These are phyloP conservation scores for Boletus rubescentipes DNA, from an alignment of 768 basidiomycete species.

Conservation along the genomic window DNA sequence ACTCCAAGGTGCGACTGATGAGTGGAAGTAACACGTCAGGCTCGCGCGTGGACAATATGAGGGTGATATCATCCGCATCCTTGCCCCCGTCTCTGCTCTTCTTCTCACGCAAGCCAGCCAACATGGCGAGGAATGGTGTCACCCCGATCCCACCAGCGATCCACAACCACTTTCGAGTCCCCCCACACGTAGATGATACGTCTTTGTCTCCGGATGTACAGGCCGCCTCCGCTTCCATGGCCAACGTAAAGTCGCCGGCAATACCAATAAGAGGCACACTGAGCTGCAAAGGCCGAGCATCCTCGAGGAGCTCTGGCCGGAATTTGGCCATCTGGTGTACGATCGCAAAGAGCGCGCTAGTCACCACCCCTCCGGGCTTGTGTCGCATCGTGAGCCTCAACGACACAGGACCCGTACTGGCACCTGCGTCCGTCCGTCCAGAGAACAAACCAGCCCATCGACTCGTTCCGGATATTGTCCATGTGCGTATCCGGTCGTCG, in stretches of 20 bases:
- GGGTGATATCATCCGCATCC: slow-evolving; percentile 37
- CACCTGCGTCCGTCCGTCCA: neutral
- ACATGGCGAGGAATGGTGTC: slow-evolving; percentile 64
- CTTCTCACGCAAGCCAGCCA: slow-evolving; percentile 23
- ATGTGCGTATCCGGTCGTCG: slow-evolving; percentile 65
- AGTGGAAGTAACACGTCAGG: slow-evolving; percentile 50
- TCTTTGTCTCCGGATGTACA: neutral
- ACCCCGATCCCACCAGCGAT: slow-evolving; percentile 64
- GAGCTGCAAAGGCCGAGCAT: slow-evolving; percentile 40
- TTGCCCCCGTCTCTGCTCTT: neutral
- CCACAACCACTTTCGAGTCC: slow-evolving; percentile 43
- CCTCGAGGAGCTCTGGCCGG: slow-evolving; percentile 42
- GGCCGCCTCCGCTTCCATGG: neutral
- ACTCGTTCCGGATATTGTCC: slow-evolving; percentile 51
- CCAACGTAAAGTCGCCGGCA: slow-evolving; percentile 50
- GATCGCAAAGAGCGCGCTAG: slow-evolving; percentile 52
- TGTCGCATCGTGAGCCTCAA: slow-evolving; percentile 56
- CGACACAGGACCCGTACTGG: neutral
- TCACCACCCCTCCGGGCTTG: slow-evolving; percentile 54
- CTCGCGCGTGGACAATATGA: slow-evolving; percentile 54
- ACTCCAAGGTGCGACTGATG: slow-evolving; percentile 7
- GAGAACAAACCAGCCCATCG: slow-evolving; percentile 10
- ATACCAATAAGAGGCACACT: slow-evolving; percentile 49
- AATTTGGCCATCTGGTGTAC: slow-evolving; percentile 40
- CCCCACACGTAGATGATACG: neutral